Evolutionary conservation across 306 rosid species (phyloP).

Genomic region (Malus orientalis): DNA sequence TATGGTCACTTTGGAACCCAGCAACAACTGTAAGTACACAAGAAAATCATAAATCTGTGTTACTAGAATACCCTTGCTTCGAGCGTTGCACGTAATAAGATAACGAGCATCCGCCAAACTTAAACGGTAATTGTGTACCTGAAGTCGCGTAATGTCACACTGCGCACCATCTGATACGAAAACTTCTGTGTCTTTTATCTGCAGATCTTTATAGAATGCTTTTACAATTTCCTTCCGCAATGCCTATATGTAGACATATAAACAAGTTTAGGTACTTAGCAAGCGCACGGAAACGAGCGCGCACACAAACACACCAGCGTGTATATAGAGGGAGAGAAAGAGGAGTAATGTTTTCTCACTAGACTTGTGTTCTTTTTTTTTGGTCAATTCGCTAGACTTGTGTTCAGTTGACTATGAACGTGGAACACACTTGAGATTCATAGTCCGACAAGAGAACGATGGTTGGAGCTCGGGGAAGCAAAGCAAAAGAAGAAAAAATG

Average conservation of each 20-base stretch:
- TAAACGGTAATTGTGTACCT: constrained; percentile 32
- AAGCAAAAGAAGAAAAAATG: no score
- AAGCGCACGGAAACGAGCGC: neutral
- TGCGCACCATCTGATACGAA: constrained; percentile 75
- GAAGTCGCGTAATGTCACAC: constrained; percentile 74
- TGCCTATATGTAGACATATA: constrained; percentile 22
- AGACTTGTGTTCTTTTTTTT: neutral
- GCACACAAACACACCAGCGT: neutral
- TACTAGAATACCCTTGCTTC: neutral
- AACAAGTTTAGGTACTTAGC: neutral
- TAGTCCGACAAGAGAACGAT: neutral
- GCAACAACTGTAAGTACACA: constrained; percentile 42
- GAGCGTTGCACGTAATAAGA: neutral
- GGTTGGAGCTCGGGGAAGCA: neutral
- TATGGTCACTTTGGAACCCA: constrained; percentile 52
- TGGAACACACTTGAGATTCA: neutral
- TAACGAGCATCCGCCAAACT: constrained; percentile 1
- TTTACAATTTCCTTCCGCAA: constrained; percentile 55
- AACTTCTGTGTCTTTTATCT: constrained; percentile 46
- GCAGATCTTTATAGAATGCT: constrained; percentile 37
- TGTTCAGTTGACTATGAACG: neutral
- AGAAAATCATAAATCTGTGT: neutral
- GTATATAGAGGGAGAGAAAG: neutral
- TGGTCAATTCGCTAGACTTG: neutral
- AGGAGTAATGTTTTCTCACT: neutral